Evolutionary conservation across 2,329 filamentous ascomycete genomes (phyloP).

Genomic region (Aspergillus ochraceus): DNA sequence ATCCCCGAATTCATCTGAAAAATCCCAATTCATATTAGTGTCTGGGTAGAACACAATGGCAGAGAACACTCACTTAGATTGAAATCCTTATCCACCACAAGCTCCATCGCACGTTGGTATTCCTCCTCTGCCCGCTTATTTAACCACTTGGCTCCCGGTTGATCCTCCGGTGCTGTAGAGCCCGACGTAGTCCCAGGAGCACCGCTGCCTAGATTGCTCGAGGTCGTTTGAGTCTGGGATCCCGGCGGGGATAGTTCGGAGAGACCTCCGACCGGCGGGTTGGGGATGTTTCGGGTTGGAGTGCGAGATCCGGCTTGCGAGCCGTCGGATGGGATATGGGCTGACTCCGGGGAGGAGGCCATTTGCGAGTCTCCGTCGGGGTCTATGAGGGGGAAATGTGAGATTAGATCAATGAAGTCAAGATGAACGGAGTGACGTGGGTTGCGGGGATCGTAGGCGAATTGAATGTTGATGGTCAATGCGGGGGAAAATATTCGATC

Average conservation of each 20-base stretch:
- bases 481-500: background rate
- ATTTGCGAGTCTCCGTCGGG: slow-evolving; percentile 58
- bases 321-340: slow-evolving; percentile 41
- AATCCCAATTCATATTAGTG: background rate
- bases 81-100: slow-evolving; percentile 54
- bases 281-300: slow-evolving; percentile 35
- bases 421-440: background rate
- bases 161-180: slow-evolving; percentile 3
- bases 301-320: slow-evolving; percentile 42
- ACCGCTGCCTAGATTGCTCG: slow-evolving; percentile 1
- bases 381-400: slow-evolving; percentile 37
- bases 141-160: slow-evolving; percentile 49
- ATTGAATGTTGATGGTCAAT: background rate
- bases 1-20: slow-evolving; percentile 47
- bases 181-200: background rate
- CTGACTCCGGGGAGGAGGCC: slow-evolving; percentile 48
- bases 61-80: slow-evolving; percentile 42
- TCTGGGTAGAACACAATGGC: background rate
- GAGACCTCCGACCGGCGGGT: slow-evolving; percentile 24
- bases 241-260: slow-evolving; percentile 57
- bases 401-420: background rate
- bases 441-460: too few relatives aligned
- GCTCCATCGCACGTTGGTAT: slow-evolving; percentile 50
- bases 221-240: slow-evolving; percentile 41
- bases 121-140: slow-evolving; percentile 60